phyloP scores from a whole-genome alignment of 305 asterid species.

The Solanum hybrid region DNA sequence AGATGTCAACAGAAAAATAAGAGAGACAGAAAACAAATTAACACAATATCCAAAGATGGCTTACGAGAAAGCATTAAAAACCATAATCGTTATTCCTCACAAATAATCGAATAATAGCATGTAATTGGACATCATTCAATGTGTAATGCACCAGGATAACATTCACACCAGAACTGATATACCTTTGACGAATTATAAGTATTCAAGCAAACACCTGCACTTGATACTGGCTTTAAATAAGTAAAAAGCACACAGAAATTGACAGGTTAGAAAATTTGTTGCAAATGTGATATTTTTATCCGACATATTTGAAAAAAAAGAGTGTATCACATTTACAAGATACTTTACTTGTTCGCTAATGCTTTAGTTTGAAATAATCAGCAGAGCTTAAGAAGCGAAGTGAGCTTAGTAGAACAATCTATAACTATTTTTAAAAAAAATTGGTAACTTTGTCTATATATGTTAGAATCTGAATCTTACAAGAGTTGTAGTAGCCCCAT shows the following conservation, averaged over 20 bases:
- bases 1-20: conserved; percentile 12
- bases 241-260: not conserved
- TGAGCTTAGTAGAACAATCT: not conserved
- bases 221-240: not conserved
- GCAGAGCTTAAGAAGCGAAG: not conserved
- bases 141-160: not conserved
- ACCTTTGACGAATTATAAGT: not conserved
- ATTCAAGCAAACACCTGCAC: not conserved
- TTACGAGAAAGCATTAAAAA: not conserved
- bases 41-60: not conserved
- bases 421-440: not conserved
- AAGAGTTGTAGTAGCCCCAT: too few species aligned
- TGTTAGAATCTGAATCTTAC: too few species aligned
- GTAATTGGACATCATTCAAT: not conserved
- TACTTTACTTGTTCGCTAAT: not conserved
- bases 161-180: not conserved
- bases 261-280: not conserved
- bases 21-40: conserved; percentile 2
- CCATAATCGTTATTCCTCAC: not conserved
- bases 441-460: too few species aligned
- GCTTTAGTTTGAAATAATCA: not conserved
- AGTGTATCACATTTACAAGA: not conserved
- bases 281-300: not conserved
- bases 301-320: not conserved
- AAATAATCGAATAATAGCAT: not conserved